phyloP scores from a whole-genome alignment of 129 eudicot species.

The Flaveria robusta region DNA sequence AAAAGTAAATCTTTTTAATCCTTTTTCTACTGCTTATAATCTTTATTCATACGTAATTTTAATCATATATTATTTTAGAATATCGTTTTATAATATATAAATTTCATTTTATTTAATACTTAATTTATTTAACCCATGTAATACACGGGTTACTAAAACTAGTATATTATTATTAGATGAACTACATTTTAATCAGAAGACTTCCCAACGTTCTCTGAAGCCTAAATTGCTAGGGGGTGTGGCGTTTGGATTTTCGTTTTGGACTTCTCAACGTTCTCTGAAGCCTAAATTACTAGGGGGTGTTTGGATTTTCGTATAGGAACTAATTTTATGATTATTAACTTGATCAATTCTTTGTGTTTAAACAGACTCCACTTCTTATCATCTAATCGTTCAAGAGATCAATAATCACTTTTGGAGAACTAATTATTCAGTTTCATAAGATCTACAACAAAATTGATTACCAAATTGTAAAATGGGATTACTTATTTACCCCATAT shows the following conservation, averaged over 20 bases:
- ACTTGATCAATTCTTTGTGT: background rate
- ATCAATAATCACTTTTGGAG: background rate
- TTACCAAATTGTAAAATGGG: background rate
- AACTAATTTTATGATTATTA: background rate
- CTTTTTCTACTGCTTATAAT: too few species aligned
- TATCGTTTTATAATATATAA: too few species aligned
- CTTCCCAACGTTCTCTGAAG: conserved; percentile 5
- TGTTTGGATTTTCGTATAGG: background rate
- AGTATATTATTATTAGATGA: conserved; percentile 8
- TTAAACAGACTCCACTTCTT: background rate
- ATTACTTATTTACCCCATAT: background rate
- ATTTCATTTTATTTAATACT: too few species aligned
- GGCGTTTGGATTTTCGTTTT: background rate
- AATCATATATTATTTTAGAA: too few species aligned
- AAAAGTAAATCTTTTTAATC: too few species aligned
- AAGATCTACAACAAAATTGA: background rate
- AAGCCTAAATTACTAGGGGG: background rate
- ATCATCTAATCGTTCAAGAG: background rate
- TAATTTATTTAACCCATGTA: too few species aligned
- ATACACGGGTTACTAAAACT: too few species aligned
- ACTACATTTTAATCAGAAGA: background rate
- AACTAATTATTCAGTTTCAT: background rate
- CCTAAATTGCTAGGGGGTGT: background rate
- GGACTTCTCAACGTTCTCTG: conserved; percentile 6
- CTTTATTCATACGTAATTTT: too few species aligned